Conservation (phyloP, 169 alveolate species). For the Cryptosporidium meleagridis region DNA sequence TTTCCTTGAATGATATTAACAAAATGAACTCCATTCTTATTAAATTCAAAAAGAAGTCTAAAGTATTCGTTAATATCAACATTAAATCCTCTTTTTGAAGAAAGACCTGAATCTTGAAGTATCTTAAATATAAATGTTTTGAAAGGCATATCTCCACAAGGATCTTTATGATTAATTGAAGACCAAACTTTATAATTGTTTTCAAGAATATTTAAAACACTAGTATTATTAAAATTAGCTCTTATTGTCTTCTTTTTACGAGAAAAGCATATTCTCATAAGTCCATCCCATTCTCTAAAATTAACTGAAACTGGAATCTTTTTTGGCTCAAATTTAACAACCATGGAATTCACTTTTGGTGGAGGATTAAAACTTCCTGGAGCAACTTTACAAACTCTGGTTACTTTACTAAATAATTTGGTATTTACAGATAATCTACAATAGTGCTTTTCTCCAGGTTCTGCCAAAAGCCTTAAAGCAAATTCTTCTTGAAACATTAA, state of each 20-base stretch:
- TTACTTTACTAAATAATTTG: slow-evolving; percentile 88
- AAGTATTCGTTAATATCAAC: slow-evolving; percentile 89
- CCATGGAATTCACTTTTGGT: slow-evolving; percentile 99
- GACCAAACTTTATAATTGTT: slow-evolving; percentile 92
- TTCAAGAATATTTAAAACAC: slow-evolving; percentile 92
- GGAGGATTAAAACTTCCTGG: slow-evolving; percentile 99
- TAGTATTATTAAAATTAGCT: slow-evolving; percentile 94
- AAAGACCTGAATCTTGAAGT: slow-evolving; percentile 81
- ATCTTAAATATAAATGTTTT: slow-evolving; percentile 76
- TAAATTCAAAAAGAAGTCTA: slow-evolving; percentile 87
- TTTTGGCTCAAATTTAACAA: slow-evolving; percentile 97
- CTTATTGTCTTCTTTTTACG: slow-evolving; percentile 97
- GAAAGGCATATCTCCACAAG: slow-evolving; percentile 75
- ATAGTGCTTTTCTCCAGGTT: slow-evolving; percentile 94
- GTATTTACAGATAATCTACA: slow-evolving; percentile 97
- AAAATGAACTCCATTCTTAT: slow-evolving; percentile 90
- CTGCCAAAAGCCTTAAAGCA: slow-evolving; percentile 96
- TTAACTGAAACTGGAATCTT: slow-evolving; percentile 82
- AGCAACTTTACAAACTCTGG: slow-evolving; percentile 94
- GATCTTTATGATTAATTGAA: slow-evolving; percentile 82
- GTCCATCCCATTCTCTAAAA: slow-evolving; percentile 98
- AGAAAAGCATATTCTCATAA: slow-evolving; percentile 95
- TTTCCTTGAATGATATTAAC: slow-evolving; percentile 29
- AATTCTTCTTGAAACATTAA: slow-evolving; percentile 99
- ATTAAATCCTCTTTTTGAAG: slow-evolving; percentile 85